Conservation (phyloP, 495 filamentous ascomycete species). For the Penicillium cosmopolitanum region DNA sequence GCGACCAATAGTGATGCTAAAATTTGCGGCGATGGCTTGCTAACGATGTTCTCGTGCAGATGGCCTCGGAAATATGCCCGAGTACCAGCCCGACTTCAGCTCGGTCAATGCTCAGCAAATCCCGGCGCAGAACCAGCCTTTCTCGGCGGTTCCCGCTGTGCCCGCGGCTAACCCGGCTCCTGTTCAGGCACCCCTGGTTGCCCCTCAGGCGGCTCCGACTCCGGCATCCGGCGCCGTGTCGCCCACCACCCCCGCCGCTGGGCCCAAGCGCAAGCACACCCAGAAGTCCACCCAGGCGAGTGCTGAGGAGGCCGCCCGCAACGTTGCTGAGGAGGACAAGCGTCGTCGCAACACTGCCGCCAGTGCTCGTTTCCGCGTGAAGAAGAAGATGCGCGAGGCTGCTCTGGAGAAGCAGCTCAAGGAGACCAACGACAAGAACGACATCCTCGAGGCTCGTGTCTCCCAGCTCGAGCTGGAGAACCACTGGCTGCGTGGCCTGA, state of each 20-base stretch:
- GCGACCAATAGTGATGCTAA: conserved; percentile 16
- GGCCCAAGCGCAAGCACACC: conserved; percentile 46
- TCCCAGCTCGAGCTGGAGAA: conserved; percentile 91
- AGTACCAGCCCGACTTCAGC: conserved; percentile 39
- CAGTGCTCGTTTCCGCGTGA: conserved; percentile 92
- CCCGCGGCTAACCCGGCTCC: conserved; percentile 27
- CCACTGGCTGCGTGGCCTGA: conserved; percentile 90
- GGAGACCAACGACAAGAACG: conserved; percentile 85
- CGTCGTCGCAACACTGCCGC: conserved; percentile 95
- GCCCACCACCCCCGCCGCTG: conserved; percentile 26
- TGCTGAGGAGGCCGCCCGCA: conserved; percentile 57
- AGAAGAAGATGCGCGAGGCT: conserved; percentile 99
- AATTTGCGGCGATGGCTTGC: conserved; percentile 12
- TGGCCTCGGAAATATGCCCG: conserved; percentile 43
- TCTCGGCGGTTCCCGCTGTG: conserved; percentile 27
- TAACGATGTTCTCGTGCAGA: conserved; percentile 27
- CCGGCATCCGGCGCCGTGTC: conserved; percentile 21
- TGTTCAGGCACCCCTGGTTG: conserved; percentile 27
- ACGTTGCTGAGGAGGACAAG: conserved; percentile 95
- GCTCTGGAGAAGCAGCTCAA: conserved; percentile 87
- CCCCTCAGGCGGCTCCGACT: conserved; percentile 26
- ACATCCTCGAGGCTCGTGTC: conserved; percentile 77
- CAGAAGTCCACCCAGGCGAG: conserved; percentile 38
- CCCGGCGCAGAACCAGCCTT: conserved; percentile 36
- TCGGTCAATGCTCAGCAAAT: conserved; percentile 27